Conservation (phyloP, 208 protist species). For the Trypanosoma theileri region DNA sequence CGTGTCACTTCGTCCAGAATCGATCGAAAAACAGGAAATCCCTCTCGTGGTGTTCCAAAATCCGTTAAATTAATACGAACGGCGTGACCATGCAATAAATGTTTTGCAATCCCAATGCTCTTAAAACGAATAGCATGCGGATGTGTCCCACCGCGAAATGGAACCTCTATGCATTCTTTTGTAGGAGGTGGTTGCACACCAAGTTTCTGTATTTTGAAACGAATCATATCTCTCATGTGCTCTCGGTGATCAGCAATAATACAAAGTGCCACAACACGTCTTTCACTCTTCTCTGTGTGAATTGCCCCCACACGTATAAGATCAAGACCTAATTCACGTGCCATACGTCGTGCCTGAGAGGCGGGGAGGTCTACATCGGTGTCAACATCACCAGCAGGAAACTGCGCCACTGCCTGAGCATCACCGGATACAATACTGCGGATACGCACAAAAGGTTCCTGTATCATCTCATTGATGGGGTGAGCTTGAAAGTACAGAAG, state of each 20-base stretch:
- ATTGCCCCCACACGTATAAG: conserved; percentile 76
- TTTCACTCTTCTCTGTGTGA: conserved; percentile 68
- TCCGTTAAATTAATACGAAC: conserved; percentile 83
- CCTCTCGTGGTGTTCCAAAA: conserved; percentile 82
- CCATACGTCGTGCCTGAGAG: conserved; percentile 72
- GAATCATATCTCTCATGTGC: conserved; percentile 79
- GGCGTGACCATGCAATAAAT: conserved; percentile 68
- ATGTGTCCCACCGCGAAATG: conserved; percentile 82
- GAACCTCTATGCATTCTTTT: conserved; percentile 71
- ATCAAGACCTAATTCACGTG: conserved; percentile 73
- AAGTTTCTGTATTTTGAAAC: conserved; percentile 84
- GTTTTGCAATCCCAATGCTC: conserved; percentile 75
- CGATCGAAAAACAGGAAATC: conserved; percentile 75
- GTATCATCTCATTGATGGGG: conserved; percentile 91
- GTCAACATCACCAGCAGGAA: conserved; percentile 31
- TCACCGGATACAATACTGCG: conserved; percentile 30
- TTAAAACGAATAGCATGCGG: conserved; percentile 89
- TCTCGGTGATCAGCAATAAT: conserved; percentile 80
- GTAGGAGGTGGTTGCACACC: conserved; percentile 79
- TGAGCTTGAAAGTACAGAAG: conserved; percentile 84
- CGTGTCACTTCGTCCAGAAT: conserved; percentile 77
- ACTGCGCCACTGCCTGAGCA: conserved; percentile 5
- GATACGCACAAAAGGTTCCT: conserved; percentile 82
- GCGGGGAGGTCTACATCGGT: conserved; percentile 72
- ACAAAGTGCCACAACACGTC: conserved; percentile 77